Conservation (phyloP, 192 early-diverging fungal genomes). For the Backusella tarrabulga region DNA sequence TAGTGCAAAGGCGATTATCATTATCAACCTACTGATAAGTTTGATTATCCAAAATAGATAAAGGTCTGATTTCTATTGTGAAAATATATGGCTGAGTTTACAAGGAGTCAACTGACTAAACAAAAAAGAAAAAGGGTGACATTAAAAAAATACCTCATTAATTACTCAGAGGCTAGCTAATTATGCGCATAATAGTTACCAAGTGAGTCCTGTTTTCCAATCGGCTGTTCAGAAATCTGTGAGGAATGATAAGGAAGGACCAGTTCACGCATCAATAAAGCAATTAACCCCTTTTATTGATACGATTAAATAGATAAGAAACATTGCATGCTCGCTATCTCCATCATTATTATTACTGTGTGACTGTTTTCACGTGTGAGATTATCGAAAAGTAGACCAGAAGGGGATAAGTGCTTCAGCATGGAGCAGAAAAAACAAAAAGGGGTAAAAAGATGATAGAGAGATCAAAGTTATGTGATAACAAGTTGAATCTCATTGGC, state of each 20-base stretch:
- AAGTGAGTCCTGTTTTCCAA: background rate
- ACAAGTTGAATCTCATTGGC: background rate
- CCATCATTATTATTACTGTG: background rate
- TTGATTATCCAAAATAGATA: slow-evolving; percentile 6
- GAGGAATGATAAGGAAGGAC: background rate
- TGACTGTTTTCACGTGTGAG: background rate
- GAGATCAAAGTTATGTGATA: slow-evolving; percentile 1
- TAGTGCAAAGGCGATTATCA: background rate
- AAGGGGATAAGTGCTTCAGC: background rate
- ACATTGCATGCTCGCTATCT: background rate
- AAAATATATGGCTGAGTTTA: background rate
- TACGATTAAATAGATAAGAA: background rate
- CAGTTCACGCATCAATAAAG: background rate
- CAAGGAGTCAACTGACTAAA: background rate
- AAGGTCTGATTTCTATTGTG: background rate
- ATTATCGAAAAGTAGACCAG: background rate
- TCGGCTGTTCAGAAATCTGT: background rate
- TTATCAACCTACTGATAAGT: background rate
- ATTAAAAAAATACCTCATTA: background rate
- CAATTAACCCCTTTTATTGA: background rate
- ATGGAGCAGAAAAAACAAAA: background rate
- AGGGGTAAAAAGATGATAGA: slow-evolving; percentile 1
- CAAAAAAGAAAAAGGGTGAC: background rate
- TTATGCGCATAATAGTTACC: slow-evolving; percentile 2
- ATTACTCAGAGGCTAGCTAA: background rate